A percentile compares a stretch with the other conserved stretches of the same genome.
Evolutionary conservation across 495 filamentous ascomycete species (phyloP).

Genomic region (Pseudotulostoma volvatum): DNA sequence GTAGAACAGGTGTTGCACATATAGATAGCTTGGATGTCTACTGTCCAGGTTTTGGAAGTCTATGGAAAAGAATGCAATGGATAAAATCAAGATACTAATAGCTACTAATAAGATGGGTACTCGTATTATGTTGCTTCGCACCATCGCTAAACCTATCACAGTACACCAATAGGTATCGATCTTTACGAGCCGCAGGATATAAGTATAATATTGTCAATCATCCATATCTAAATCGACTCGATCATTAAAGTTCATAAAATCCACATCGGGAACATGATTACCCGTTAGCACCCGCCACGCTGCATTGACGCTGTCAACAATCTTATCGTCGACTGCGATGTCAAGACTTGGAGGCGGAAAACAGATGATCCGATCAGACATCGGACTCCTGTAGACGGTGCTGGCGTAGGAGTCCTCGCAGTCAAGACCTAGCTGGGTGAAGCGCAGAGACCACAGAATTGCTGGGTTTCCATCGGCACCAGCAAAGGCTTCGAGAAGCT

Average conservation of each 20-base stretch:
- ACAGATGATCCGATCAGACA: slow-evolving; percentile 14
- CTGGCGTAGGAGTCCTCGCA: slow-evolving; percentile 7
- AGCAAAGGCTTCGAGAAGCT: slow-evolving; percentile 29
- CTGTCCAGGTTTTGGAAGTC: too few species aligned
- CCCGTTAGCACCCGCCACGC: slow-evolving; percentile 48
- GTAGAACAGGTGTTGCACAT: too few species aligned
- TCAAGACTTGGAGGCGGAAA: slow-evolving; percentile 42
- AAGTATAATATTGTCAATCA: too few species aligned
- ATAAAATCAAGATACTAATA: too few species aligned
- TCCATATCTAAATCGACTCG: too few species aligned
- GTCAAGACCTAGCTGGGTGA: slow-evolving; percentile 32
- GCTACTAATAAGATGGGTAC: too few species aligned
- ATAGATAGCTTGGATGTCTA: too few species aligned
- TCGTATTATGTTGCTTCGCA: too few species aligned
- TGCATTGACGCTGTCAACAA: slow-evolving; percentile 40
- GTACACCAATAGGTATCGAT: too few species aligned
- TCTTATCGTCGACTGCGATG: slow-evolving; percentile 52
- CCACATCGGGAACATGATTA: slow-evolving; percentile 24
- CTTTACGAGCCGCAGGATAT: too few species aligned
- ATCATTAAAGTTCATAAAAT: slow-evolving; percentile 47
- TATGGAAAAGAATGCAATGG: too few species aligned
- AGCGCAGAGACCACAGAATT: slow-evolving; percentile 45
- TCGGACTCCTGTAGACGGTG: slow-evolving; percentile 9
- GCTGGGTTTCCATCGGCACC: slow-evolving; percentile 18
- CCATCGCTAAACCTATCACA: too few species aligned